Conservation (phyloP, 176 grass and related monocot genomes). For the Eleusine coracana region DNA sequence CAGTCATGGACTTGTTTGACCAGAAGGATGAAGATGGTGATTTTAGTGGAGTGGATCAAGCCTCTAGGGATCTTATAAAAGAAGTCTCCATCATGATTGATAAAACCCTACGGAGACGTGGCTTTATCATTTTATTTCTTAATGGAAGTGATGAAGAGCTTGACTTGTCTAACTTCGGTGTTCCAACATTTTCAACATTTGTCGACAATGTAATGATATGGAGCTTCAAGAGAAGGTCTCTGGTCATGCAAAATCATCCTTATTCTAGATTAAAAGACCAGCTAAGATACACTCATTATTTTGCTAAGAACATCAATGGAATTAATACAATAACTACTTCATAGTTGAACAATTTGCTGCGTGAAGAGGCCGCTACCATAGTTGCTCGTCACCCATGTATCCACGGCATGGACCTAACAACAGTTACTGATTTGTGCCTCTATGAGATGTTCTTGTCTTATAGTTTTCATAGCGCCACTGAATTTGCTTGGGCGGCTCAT, state of each 20-base stretch:
- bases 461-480: not conserved
- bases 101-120: not conserved
- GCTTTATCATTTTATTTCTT: not conserved
- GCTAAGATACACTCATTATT: not conserved
- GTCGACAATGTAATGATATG: not conserved
- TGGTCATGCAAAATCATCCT: no score
- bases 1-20: no score
- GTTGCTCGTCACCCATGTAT: not conserved
- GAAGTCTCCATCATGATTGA: not conserved
- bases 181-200: not conserved
- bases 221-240: not conserved
- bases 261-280: not conserved
- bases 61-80: no score
- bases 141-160: not conserved
- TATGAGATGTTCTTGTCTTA: not conserved
- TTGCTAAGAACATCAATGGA: fast-evolving
- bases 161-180: not conserved
- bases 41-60: no score
- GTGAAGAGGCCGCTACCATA: not conserved
- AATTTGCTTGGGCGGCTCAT: not conserved
- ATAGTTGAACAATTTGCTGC: not conserved
- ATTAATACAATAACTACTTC: not conserved
- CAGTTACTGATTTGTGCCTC: not conserved
- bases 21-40: no score
- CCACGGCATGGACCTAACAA: not conserved